Base-by-base conservation (phyloP, 345 rosid genomes). In the Eucalyptus dawsonii region DNA sequence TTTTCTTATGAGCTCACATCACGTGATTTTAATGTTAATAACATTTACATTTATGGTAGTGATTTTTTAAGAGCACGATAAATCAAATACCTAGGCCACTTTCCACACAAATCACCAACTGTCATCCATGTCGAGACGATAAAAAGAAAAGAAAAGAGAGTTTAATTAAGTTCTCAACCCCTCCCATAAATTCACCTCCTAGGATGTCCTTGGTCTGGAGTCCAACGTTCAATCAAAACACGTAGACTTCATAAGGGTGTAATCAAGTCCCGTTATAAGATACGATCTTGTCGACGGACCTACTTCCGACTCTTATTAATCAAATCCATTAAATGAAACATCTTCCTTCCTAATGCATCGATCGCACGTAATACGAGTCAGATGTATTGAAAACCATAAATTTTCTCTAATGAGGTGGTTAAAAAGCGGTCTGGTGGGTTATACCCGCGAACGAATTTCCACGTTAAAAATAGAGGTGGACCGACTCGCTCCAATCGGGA, bases 171-270 rank as follows among this genome's bases (percentile, higher is more conserved):
- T 76, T 76, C 83, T 76, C 27, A 72, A 37, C 4, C 8, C 27
- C 45, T 72, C 7, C 45, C 12, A 6, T 1, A 76, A 76, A 37
- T 40, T 37, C 24, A 40, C 9, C 9, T 37, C 83, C 8, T 6
- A 6, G 9, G 45, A 37, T 37, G 24, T 0, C 14, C 2, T 2
- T 37, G 5, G 7, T 76, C 21, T 1, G 1, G 3, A 56, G 62
- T 56, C 3, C 0, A 0, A 56, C 7, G 45, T 21, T 37, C 42
- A 3, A 37, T 72, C 81, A 11, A 13, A 22, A 21, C 3, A 11
- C 8, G 6, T 3, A 19, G 2, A 22, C 11, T 37, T 21, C 5
- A 76, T 11, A 8, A 22, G 27, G 47, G 27, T 37, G 45, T 22
- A 37, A 76, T 76, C 2, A 37, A 6, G 6, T 19, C 45, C 1